Base-by-base conservation (phyloP, 1,284 basidiomycete species). In the Marasmius oreades region DNA sequence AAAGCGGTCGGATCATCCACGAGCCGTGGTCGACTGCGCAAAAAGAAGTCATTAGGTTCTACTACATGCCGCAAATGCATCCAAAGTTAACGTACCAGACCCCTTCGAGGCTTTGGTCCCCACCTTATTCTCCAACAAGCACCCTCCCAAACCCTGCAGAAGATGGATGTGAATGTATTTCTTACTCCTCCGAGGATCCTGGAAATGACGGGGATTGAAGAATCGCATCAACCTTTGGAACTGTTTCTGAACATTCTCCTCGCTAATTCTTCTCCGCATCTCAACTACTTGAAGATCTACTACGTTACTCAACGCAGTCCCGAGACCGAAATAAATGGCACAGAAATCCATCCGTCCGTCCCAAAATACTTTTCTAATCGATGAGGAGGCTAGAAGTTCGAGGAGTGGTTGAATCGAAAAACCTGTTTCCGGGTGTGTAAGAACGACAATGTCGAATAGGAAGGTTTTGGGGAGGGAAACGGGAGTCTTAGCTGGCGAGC, bases 341-440 rank as follows among this genome's bases (percentile, higher is more conserved):
- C 52, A 60, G 31, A 55, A 57, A 34, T 62, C 58, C 58, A 60
- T 59, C 4, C 59, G 45, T 5, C 61, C 58, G n/a, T 62, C 61
- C 43, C 53, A 62, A 5, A 62, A 51, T 4, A 60, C 55, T 39
- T 62, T 62, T 24, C 31, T 23, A 2, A 60, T 43, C 2, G 28
- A n/a, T 6, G 14, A 26, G 6, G 56, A 56, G 14, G 12, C 34
- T 14, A 62, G 47, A 10, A 59, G 6, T 12, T 52, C 43, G 54
- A 59, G 56, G 8, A 62, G 43, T 14, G 58, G 54, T 1, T 31
- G 24, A 22, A 60, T 37, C 16, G 26, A 28, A 5, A 24, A 18
- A 31, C 10, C 10, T 10, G 28, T 31, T 16, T 14, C 54, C 10
- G 28, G 5, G 3, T n/a, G 46, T 3, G 37, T 46, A 5, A 62